These are phyloP conservation scores for Neoboletus brunneissimus DNA, from an alignment of 768 basidiomycete genomes.

Conservation along the genomic window DNA sequence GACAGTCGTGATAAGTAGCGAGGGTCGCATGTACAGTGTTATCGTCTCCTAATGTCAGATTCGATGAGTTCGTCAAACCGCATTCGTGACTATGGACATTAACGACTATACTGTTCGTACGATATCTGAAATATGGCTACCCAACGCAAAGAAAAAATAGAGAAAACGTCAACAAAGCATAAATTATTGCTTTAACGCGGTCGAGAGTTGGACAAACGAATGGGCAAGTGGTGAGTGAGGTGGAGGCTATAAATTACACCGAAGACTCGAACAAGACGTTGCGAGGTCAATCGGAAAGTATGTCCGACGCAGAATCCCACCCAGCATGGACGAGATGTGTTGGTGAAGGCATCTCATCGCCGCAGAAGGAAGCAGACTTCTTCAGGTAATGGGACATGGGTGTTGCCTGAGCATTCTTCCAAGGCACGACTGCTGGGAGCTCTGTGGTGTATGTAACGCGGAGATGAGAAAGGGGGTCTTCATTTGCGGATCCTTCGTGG, in stretches of 20 bases:
- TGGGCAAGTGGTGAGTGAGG: conserved; percentile 9
- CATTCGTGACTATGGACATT: conserved; percentile 30
- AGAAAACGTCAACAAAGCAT: conserved; percentile 17
- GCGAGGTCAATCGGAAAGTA: conserved; percentile 32
- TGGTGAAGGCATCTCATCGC: conserved; percentile 39
- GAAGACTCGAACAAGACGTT: conserved; percentile 2
- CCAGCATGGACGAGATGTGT: conserved; percentile 55
- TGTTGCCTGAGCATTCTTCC: conserved; percentile 34
- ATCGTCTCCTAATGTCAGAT: conserved; percentile 22
- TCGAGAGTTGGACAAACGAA: conserved; percentile 19
- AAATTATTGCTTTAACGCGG: conserved; percentile 26
- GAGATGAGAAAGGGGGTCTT: conserved; percentile 36
- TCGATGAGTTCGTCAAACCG: conserved; percentile 11
- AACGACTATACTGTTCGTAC: conserved; percentile 30
- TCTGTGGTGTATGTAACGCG: conserved; percentile 35
- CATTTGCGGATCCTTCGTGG: conserved; percentile 30
- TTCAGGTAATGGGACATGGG: conserved; percentile 37
- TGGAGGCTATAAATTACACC: conserved; percentile 26
- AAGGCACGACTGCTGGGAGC: conserved; percentile 33
- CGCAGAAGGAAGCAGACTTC: conserved; percentile 40
- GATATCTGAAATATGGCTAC: conserved; percentile 18
- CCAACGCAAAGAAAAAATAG: conserved; percentile 5
- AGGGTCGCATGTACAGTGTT: conserved; percentile 13
- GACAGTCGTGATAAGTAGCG: conserved; percentile 44
- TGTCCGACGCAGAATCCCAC: conserved; percentile 54